These are phyloP conservation scores for Ophiostoma perfectum DNA, from an alignment of 2,329 filamentous ascomycete genomes.

Conservation along the genomic window DNA sequence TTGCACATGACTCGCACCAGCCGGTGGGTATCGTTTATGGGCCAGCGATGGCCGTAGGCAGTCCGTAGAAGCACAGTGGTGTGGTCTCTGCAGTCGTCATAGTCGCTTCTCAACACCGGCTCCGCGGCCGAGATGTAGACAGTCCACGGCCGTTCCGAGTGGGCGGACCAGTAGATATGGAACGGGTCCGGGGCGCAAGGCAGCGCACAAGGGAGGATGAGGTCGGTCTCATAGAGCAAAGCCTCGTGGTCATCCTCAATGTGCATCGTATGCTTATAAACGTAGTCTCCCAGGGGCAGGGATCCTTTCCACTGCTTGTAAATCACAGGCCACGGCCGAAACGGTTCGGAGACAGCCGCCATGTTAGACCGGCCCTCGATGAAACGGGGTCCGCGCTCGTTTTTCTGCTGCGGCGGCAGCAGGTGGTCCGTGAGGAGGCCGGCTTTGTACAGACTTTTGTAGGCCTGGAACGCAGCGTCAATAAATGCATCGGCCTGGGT, in stretches of 20 bases:
- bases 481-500: slow-evolving; percentile 68
- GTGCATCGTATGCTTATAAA: slow-evolving; percentile 33
- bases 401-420: slow-evolving; percentile 50
- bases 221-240: slow-evolving; percentile 37
- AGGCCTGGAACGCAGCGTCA: slow-evolving; percentile 80
- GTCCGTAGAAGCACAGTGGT: slow-evolving; percentile 42
- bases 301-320: slow-evolving; percentile 39
- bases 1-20: slow-evolving; percentile 40
- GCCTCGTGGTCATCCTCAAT: slow-evolving; percentile 35
- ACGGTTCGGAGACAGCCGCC: slow-evolving; percentile 35
- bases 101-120: neutral
- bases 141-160: slow-evolving; percentile 34
- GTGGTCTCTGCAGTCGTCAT: slow-evolving; percentile 35
- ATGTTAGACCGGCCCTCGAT: slow-evolving; percentile 37
- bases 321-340: slow-evolving; percentile 45
- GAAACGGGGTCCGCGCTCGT: slow-evolving; percentile 28
- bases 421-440: slow-evolving; percentile 74
- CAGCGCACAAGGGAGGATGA: slow-evolving; percentile 42
- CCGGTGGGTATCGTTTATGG: slow-evolving; percentile 37
- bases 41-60: slow-evolving; percentile 46
- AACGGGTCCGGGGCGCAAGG: slow-evolving; percentile 35
- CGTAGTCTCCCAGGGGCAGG: neutral
- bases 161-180: slow-evolving; percentile 38
- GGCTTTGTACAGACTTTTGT: slow-evolving; percentile 60
- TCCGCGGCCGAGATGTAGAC: slow-evolving; percentile 31